Percentiles rank a stretch among this genome's conserved stretches.
phyloP scores from a whole-genome alignment of 73 alveolate genomes.

The Effrenium voratum region DNA sequence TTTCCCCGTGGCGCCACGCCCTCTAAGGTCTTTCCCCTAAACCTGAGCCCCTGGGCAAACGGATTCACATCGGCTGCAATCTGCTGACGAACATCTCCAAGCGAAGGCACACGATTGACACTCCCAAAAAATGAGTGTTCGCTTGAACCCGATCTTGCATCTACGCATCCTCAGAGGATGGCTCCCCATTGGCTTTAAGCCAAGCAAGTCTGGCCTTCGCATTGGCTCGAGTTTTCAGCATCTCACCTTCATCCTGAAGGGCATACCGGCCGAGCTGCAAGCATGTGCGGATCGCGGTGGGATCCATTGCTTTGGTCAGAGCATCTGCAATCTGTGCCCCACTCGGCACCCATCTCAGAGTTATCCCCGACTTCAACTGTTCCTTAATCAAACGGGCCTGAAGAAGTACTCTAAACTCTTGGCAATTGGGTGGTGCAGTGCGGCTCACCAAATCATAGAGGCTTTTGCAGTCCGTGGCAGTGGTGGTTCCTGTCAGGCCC shows the following conservation, averaged over 20 bases:
- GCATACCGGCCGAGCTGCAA: neutral
- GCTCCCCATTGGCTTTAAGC: neutral
- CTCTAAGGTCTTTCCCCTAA: too few relatives aligned
- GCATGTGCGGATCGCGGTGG: neutral
- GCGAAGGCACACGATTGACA: too few relatives aligned
- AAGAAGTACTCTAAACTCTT: neutral
- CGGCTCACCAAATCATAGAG: neutral
- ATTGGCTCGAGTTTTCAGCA: neutral
- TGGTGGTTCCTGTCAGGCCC: neutral
- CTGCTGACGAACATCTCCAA: too few relatives aligned
- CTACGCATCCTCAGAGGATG: too few relatives aligned
- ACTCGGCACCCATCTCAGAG: neutral
- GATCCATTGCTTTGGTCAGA: neutral
- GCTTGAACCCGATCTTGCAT: too few relatives aligned
- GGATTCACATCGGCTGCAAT: too few relatives aligned
- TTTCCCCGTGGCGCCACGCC: too few relatives aligned
- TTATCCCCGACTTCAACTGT: neutral
- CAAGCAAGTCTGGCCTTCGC: neutral
- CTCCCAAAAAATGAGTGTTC: too few relatives aligned
- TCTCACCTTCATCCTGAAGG: neutral
- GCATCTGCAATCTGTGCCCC: slow-evolving; percentile 16
- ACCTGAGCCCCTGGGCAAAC: too few relatives aligned
- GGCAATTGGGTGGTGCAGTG: neutral
- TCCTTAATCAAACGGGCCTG: neutral
- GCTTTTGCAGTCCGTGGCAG: neutral